Conservation (phyloP, 2,329 filamentous ascomycete species). For the Fusarium siculi region DNA sequence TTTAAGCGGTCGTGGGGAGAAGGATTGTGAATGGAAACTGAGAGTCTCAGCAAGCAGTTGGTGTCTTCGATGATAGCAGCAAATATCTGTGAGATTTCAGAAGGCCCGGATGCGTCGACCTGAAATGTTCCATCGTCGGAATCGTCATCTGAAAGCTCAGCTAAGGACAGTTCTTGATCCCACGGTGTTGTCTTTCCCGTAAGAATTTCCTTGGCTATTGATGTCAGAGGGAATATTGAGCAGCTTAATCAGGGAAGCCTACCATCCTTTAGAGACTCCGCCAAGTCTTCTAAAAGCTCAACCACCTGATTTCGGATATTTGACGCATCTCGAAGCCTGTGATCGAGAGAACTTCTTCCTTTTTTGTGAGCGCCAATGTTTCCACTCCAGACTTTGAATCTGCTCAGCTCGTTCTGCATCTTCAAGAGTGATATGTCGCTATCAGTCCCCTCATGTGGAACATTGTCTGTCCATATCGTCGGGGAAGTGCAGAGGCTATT, state of each 20-base stretch:
- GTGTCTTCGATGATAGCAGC: not conserved
- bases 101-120: rapidly evolving
- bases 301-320: not conserved
- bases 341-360: constrained; percentile 1
- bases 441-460: rapidly evolving
- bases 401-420: not conserved
- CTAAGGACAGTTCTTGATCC: not conserved
- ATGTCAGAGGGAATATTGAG: rapidly evolving
- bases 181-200: not conserved
- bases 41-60: not conserved
- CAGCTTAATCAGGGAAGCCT: rapidly evolving
- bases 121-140: rapidly evolving
- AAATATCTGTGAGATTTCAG: constrained; percentile 2
- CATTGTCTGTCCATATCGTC: not conserved
- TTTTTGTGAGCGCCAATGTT: constrained; percentile 7
- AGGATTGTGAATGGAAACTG: constrained; percentile 2
- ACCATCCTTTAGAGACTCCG: not conserved
- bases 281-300: not conserved
- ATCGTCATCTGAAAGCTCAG: rapidly evolving
- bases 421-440: rapidly evolving
- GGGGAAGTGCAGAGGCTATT: not conserved
- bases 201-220: not conserved
- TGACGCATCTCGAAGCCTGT: constrained; percentile 21
- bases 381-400: constrained; percentile 22
- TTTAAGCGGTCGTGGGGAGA: constrained; percentile 16